Base-by-base conservation (phyloP, 2,329 filamentous ascomycete species). In the Hymenoscyphus occultus region DNA sequence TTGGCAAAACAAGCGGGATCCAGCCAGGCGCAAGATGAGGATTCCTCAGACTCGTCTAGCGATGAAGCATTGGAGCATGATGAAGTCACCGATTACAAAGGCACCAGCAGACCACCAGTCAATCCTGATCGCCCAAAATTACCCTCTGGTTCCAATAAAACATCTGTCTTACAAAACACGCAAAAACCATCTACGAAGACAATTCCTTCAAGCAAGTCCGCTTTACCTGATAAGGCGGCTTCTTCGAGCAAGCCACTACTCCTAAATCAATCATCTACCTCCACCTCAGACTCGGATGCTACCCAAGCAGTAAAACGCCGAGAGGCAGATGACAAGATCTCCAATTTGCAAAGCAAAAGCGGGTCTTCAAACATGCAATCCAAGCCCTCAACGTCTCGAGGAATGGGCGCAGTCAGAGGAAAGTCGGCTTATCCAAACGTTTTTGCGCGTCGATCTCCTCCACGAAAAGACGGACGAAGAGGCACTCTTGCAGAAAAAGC, bases 41-140 rank as follows among this genome's bases (percentile, higher is more conserved):
- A 71, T 16, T 72, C 66, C 19, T 71, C 71, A 51, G 76, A 77
- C 60, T 74, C 75, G 31, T 67, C 63, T 16, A 71, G 71, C 28
- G 22, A 56, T 31, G 65, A 71, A 10, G 61, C 69, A 63, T 63
- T 54, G 10, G 40, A 64, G 12, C 61, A 66, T 6, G 59, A 69
- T 58, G 60, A 56, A 51, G 45, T 51, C 19, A 19, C 19, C n/a
- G 19, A 51, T 4, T 28, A 51, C 22, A 22, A 51, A 51, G 45
- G 45, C 12, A 22, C 45, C 19, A 51, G 45, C 45, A 51, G 45
- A 28, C 45, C 45, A 28, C n/a, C n/a, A 7, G 45, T 12, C 45
- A 51, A 51, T n/a, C 12, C 19, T 22, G 2, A 9, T 51, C 6
- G 45, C 45, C 45, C 45, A 6, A 28, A 51, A 22, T n/a, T 22